A percentile compares a stretch with the other conserved stretches of the same genome.
phyloP scores from a whole-genome alignment of 257 asterid species.

The Buddleja alternifolia region DNA sequence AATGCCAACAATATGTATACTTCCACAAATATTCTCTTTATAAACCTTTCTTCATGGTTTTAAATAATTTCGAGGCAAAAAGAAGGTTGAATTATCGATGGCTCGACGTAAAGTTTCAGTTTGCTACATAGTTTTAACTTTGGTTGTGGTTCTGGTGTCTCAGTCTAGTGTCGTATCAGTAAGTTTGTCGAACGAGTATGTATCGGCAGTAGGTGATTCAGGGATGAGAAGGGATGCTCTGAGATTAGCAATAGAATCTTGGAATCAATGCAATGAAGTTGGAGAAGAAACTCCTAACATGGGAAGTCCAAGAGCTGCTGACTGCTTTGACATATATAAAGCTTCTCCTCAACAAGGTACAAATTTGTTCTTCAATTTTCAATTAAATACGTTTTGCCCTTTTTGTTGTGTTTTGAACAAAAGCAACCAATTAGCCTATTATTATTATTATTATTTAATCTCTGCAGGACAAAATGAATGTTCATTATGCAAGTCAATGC shows the following conservation, averaged over 20 bases:
- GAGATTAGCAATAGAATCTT: slow-evolving; percentile 86
- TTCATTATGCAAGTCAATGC: slow-evolving; percentile 48
- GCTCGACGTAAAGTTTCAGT: neutral
- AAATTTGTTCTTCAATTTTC: slow-evolving; percentile 4
- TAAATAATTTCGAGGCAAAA: no score
- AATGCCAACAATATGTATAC: no score
- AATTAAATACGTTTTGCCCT: no score
- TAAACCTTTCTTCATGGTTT: no score
- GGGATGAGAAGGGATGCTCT: slow-evolving; percentile 72
- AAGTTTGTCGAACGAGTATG: slow-evolving; percentile 30
- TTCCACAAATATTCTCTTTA: no score
- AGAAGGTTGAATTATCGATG: slow-evolving; percentile 14
- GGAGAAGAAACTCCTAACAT: slow-evolving; percentile 79
- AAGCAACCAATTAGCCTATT: no score
- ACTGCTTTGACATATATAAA: slow-evolving; percentile 70
- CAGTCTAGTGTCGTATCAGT: slow-evolving; percentile 12
- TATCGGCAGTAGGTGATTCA: slow-evolving; percentile 79
- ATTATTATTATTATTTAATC: neutral
- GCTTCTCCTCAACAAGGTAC: slow-evolving; percentile 53
- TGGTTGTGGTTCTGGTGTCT: slow-evolving; percentile 32
- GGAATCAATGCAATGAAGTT: slow-evolving; percentile 92
- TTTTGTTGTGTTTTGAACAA: no score
- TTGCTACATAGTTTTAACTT: slow-evolving; percentile 18
- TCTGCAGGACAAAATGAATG: slow-evolving; percentile 41
- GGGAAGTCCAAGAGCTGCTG: slow-evolving; percentile 93